phyloP scores from a whole-genome alignment of 2,329 filamentous ascomycete genomes.

The Fusarium buharicum region DNA sequence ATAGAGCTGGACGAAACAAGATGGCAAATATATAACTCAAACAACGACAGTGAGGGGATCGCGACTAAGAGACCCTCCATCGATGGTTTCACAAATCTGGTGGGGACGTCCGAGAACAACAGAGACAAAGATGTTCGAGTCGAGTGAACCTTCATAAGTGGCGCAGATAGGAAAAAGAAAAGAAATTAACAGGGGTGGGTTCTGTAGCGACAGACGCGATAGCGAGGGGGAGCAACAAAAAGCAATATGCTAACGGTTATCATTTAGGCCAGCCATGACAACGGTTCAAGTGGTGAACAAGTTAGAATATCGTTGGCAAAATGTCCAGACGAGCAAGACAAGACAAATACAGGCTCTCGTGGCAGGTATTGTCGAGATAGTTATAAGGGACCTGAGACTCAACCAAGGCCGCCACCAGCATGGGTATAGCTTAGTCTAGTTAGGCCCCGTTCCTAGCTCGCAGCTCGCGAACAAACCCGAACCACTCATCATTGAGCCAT shows the following conservation, averaged over 20 bases:
- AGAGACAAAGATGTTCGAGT: constrained; percentile 24
- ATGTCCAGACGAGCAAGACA: constrained; percentile 1
- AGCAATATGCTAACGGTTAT: constrained; percentile 19
- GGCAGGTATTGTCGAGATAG: background rate
- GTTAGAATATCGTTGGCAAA: background rate
- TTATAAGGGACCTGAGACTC: constrained; percentile 14
- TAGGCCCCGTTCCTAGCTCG: constrained; percentile 24
- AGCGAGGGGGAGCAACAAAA: constrained; percentile 16
- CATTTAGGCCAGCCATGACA: constrained; percentile 25
- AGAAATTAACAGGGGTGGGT: constrained; percentile 29
- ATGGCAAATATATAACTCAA: background rate
- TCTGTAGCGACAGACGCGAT: constrained; percentile 19
- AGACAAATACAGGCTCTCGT: background rate
- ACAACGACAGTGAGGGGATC: constrained; percentile 8
- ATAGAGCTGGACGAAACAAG: constrained; percentile 1
- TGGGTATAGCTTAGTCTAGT: constrained; percentile 20
- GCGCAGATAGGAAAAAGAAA: constrained; percentile 29
- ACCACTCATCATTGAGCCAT: constrained; percentile 17
- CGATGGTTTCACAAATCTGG: constrained; percentile 28
- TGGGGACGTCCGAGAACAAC: constrained; percentile 20
- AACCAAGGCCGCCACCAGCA: constrained; percentile 26
- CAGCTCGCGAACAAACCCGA: constrained; percentile 34
- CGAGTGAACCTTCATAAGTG: constrained; percentile 15
- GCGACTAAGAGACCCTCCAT: background rate
- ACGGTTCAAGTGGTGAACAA: constrained; percentile 4